Evolutionary conservation across 2,329 filamentous ascomycete species (phyloP).

Genomic region (Pseudogymnoascus sp.): DNA sequence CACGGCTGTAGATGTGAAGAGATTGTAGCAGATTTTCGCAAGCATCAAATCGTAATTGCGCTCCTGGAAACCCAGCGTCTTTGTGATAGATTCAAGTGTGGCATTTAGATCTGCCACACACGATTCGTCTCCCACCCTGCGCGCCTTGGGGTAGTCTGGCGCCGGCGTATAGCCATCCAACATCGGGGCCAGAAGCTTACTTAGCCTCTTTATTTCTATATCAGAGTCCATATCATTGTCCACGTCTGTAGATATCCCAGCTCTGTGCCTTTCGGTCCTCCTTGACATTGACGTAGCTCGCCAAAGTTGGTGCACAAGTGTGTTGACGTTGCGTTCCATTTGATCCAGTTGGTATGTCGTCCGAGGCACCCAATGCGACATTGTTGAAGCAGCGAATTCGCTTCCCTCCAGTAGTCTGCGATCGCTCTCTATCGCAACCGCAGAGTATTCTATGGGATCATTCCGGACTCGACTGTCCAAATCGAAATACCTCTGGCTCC

Average conservation of each 20-base stretch:
- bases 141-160: not conserved
- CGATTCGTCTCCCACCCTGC: not conserved
- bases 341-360: not conserved
- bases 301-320: not conserved
- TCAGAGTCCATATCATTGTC: not conserved
- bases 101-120: not conserved
- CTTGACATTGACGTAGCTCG: not conserved
- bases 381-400: not conserved
- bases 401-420: not conserved
- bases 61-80: not conserved
- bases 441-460: not conserved
- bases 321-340: not conserved
- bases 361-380: not conserved
- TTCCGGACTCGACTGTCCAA: no score
- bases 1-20: conserved; percentile 53
- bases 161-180: not conserved
- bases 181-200: not conserved
- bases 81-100: not conserved
- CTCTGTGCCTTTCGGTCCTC: not conserved
- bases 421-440: not conserved
- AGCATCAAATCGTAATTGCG: conserved; percentile 23
- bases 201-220: not conserved
- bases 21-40: conserved; percentile 50
- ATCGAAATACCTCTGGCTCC: not conserved
- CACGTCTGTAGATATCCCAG: not conserved